These are phyloP conservation scores for Leccinum boreale DNA, from an alignment of 768 basidiomycete genomes.

Conservation along the genomic window DNA sequence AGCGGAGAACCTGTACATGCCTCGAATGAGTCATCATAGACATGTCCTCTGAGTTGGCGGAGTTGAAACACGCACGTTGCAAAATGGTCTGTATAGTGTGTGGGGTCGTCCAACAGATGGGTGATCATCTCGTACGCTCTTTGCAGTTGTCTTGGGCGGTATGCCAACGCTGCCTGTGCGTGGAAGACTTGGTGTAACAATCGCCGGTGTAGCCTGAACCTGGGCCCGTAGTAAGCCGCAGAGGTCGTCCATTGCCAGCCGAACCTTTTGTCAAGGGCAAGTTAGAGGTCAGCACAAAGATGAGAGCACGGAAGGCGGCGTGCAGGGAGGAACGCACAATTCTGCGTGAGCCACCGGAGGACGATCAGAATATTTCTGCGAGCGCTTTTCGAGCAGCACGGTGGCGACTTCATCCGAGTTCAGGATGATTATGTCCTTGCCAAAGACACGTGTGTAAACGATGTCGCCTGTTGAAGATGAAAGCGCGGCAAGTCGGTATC, in stretches of 20 bases:
- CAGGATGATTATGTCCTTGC: constrained; percentile 47
- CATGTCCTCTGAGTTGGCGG: background rate
- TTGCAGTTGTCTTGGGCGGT: background rate
- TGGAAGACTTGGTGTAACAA: background rate
- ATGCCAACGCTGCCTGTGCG: background rate
- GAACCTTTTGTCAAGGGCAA: background rate
- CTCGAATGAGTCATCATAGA: background rate
- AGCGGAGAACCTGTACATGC: background rate
- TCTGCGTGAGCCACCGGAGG: constrained; percentile 6
- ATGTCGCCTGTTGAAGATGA: background rate
- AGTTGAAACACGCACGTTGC: background rate
- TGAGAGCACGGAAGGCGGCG: background rate
- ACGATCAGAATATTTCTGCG: constrained; percentile 45
- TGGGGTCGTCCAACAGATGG: background rate
- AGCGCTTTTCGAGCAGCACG: constrained; percentile 52
- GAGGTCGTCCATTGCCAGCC: background rate
- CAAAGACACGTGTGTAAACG: constrained; percentile 28
- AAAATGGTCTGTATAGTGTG: background rate
- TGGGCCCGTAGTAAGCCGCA: background rate
- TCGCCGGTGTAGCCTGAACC: background rate
- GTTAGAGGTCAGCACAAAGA: background rate
- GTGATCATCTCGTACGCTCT: background rate
- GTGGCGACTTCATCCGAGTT: constrained; percentile 44
- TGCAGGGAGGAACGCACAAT: background rate
- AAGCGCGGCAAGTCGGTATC: background rate